These are phyloP conservation scores for Pythium insidiosum DNA, from an alignment of 352 stramenopile genomes.

Conservation along the genomic window DNA sequence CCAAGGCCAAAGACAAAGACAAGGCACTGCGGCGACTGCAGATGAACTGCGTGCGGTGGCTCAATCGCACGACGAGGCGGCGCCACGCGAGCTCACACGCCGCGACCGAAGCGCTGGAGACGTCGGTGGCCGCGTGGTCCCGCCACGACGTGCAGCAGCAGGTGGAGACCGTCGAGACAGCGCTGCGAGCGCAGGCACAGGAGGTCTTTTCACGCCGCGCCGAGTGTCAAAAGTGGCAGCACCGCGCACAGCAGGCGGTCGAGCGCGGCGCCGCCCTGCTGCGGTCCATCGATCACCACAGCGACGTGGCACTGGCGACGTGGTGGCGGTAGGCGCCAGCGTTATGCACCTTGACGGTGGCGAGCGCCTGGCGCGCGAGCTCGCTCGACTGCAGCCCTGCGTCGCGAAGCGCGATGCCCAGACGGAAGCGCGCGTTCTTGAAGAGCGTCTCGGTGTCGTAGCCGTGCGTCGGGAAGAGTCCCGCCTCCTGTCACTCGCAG, in stretches of 20 bases:
- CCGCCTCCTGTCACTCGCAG: conserved; percentile 53
- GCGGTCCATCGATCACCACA: conserved; percentile 45
- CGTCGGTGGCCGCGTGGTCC: conserved; percentile 31
- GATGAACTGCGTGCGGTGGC: conserved; percentile 62
- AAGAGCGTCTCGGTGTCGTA: conserved; percentile 76
- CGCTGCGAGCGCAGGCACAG: conserved; percentile 30
- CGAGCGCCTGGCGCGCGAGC: conserved; percentile 54
- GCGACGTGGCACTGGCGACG: conserved; percentile 37
- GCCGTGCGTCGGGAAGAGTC: conserved; percentile 58
- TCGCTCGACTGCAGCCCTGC: conserved; percentile 58
- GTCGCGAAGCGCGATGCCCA: conserved; percentile 62
- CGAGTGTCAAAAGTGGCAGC: conserved; percentile 37
- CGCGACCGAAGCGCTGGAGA: too few species aligned
- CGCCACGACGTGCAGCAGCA: conserved; percentile 36
- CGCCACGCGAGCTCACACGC: conserved; percentile 25
- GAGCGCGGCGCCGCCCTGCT: conserved; percentile 27
- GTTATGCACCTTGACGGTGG: conserved; percentile 63
- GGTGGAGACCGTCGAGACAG: conserved; percentile 28
- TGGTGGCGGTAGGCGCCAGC: conserved; percentile 59
- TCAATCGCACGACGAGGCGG: conserved; percentile 51
- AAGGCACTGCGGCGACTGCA: conserved; percentile 41
- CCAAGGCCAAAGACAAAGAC: conserved; percentile 37
- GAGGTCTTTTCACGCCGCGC: conserved; percentile 40
- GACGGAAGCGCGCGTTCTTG: conserved; percentile 76
- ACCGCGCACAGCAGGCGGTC: conserved; percentile 36